phyloP scores from a whole-genome alignment of 177 flowering plant species.

The Vitis hybrid region DNA sequence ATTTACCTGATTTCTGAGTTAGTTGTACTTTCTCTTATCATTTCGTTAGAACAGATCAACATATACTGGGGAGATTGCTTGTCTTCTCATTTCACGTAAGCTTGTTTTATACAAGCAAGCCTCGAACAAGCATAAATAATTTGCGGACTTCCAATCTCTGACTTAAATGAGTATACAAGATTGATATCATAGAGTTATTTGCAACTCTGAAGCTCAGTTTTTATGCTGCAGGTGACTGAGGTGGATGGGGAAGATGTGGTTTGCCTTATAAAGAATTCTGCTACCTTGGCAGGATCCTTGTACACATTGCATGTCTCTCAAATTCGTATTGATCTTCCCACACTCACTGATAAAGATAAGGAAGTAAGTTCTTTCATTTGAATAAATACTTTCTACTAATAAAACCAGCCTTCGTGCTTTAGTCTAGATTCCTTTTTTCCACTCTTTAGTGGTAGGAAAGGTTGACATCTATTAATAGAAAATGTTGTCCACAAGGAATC shows the following conservation, averaged over 20 bases:
- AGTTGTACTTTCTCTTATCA: not conserved
- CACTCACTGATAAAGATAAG: conserved; percentile 64
- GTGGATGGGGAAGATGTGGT: conserved; percentile 64
- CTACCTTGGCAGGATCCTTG: conserved; percentile 49
- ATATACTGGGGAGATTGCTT: not conserved
- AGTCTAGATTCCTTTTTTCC: no score
- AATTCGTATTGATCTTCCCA: conserved; percentile 60
- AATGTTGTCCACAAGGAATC: no score
- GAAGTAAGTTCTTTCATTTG: conserved; percentile 32
- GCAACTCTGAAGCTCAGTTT: not conserved
- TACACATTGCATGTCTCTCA: conserved; percentile 65
- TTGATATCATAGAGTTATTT: conserved; percentile 4
- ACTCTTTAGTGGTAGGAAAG: no score
- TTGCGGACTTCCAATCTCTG: not conserved
- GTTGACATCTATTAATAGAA: no score
- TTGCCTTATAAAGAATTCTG: conserved; percentile 58
- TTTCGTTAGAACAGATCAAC: not conserved
- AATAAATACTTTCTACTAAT: not conserved
- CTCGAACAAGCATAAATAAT: not conserved
- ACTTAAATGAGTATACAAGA: not conserved
- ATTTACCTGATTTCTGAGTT: not conserved
- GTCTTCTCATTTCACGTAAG: not conserved
- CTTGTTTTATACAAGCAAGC: conserved; percentile 1
- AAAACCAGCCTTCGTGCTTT: no score
- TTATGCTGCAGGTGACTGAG: conserved; percentile 47